Conservation (phyloP, 306 rosid genomes). For the Quercus bicolor region DNA sequence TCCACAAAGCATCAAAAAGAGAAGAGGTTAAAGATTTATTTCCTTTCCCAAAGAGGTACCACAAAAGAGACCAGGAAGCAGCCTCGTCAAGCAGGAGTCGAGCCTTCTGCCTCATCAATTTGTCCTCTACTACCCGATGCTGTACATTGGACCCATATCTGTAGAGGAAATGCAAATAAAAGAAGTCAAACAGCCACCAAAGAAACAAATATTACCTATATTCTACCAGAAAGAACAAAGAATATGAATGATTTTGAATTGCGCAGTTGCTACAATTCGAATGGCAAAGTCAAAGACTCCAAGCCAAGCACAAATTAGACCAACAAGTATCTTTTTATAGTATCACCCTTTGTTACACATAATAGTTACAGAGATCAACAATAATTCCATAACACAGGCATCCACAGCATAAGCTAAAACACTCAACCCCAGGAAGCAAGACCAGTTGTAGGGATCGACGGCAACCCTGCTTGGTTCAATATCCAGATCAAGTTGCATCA, state of each 20-base stretch:
- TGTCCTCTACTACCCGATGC: constrained; percentile 87
- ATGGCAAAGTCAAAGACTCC: neutral
- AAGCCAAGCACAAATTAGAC: neutral
- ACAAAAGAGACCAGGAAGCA: constrained; percentile 96
- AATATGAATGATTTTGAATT: neutral
- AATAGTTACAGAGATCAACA: neutral
- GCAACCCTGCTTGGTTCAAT: neutral
- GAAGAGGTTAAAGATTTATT: constrained; percentile 39
- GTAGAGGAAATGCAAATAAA: constrained; percentile 14
- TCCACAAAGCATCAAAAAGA: neutral
- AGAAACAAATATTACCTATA: neutral
- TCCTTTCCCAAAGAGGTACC: constrained; percentile 95
- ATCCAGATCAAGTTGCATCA: neutral
- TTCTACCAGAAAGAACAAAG: neutral
- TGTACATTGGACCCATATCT: constrained; percentile 66
- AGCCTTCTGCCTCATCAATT: constrained; percentile 95
- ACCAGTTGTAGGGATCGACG: neutral
- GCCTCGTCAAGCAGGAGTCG: constrained; percentile 91
- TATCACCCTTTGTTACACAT: neutral
- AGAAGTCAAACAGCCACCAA: constrained; percentile 16
- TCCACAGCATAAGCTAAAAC: neutral
- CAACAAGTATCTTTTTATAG: neutral
- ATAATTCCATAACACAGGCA: neutral
- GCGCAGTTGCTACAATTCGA: neutral
- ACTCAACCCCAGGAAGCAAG: neutral